Evolutionary conservation across 1,284 basidiomycete species (phyloP).

Genomic region (Somion occarium): DNA sequence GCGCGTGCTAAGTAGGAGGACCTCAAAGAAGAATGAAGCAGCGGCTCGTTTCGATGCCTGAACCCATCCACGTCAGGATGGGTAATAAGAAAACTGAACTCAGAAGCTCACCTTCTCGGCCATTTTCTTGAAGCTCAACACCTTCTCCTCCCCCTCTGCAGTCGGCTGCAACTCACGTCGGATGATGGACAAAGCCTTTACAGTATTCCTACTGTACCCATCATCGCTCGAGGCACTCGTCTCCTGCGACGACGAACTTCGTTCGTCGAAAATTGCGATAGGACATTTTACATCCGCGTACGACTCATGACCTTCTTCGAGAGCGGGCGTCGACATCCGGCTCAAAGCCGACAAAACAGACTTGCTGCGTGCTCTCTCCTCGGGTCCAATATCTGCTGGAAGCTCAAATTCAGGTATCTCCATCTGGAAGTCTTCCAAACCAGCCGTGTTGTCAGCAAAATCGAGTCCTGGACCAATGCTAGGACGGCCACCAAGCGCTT

Average conservation of each 20-base stretch:
- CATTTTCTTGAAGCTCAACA: constrained; percentile 70
- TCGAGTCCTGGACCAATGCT: constrained; percentile 47
- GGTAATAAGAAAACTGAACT: background rate
- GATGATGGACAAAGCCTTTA: constrained; percentile 84
- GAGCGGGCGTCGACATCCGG: constrained; percentile 63
- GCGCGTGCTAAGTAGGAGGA: constrained; percentile 89
- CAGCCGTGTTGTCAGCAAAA: constrained; percentile 41
- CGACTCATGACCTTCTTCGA: constrained; percentile 52
- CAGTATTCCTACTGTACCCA: constrained; percentile 84
- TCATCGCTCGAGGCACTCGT: constrained; percentile 47
- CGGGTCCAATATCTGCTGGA: constrained; percentile 25
- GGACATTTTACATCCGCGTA: constrained; percentile 73
- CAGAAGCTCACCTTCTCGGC: constrained; percentile 58
- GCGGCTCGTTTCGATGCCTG: constrained; percentile 89
- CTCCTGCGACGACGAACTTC: constrained; percentile 40
- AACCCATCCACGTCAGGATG: constrained; percentile 5
- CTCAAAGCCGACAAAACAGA: constrained; percentile 49
- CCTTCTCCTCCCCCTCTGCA: constrained; percentile 46
- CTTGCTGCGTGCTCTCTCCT: constrained; percentile 36
- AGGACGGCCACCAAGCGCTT: constrained; percentile 41
- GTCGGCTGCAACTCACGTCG: constrained; percentile 67
- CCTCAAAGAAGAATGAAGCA: constrained; percentile 95
- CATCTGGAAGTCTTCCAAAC: constrained; percentile 64
- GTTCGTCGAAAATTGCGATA: constrained; percentile 79
- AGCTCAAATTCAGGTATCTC: constrained; percentile 37